Percentiles rank a stretch among this genome's conserved stretches.
phyloP scores from a whole-genome alignment of 2,329 filamentous ascomycete species.

The Chrysoporthe austroafricana region DNA sequence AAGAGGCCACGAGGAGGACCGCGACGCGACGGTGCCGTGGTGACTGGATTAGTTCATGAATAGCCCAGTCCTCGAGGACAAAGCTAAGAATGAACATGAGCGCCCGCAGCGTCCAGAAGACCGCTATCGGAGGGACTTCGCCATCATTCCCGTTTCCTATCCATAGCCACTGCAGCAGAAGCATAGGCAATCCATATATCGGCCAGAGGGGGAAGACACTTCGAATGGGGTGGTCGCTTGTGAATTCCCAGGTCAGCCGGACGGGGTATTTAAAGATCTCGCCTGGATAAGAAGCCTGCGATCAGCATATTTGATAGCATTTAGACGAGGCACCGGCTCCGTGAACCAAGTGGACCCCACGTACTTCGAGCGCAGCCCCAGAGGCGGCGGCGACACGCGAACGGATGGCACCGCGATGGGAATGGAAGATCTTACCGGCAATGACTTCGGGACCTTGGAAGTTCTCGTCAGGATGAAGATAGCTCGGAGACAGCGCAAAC shows the following conservation, averaged over 20 bases:
- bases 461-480: constrained; percentile 97
- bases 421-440: constrained; percentile 68
- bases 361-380: background rate
- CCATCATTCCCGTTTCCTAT: constrained; percentile 78
- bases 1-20: constrained; percentile 86
- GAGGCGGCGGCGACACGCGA: background rate
- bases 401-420: background rate
- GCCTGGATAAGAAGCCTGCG: constrained; percentile 54
- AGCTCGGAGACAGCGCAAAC: constrained; percentile 92
- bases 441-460: constrained; percentile 98
- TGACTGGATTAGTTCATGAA: constrained; percentile 85
- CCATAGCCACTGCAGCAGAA: constrained; percentile 89
- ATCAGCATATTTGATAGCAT: constrained; percentile 8
- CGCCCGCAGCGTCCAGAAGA: constrained; percentile 86
- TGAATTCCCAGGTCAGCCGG: constrained; percentile 95
- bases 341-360: background rate
- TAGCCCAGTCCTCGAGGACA: constrained; percentile 95
- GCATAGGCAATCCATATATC: constrained; percentile 91
- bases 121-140: constrained; percentile 78
- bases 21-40: constrained; percentile 73
- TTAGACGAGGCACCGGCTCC: background rate
- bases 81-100: constrained; percentile 96
- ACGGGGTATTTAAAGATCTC: constrained; percentile 92
- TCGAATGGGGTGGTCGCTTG: constrained; percentile 82
- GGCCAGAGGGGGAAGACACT: constrained; percentile 98